These are phyloP conservation scores for Ceratocystis variospora DNA, from an alignment of 2,329 filamentous ascomycete species.

Conservation along the genomic window DNA sequence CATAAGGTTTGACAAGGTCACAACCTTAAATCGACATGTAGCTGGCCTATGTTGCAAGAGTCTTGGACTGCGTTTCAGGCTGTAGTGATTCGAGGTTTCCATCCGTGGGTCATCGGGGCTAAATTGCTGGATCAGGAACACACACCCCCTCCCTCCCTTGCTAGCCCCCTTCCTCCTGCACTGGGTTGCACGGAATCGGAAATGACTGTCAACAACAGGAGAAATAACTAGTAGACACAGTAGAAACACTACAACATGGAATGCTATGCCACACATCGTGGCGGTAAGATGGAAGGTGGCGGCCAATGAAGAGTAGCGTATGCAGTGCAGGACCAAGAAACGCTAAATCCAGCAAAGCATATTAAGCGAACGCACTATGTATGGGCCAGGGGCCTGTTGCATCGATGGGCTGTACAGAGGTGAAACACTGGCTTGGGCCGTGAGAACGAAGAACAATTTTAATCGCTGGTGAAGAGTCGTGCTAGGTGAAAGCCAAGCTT, in stretches of 20 bases:
- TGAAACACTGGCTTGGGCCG: background rate
- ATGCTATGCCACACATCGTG: too few relatives aligned
- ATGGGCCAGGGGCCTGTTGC: too few relatives aligned
- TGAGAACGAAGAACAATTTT: background rate
- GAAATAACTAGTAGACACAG: too few relatives aligned
- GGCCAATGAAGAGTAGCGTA: too few relatives aligned
- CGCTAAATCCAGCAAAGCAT: too few relatives aligned
- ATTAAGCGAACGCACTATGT: too few relatives aligned
- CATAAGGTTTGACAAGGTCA: background rate
- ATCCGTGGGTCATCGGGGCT: background rate
- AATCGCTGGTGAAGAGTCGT: background rate
- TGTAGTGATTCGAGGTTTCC: background rate
- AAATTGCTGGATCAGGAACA: background rate
- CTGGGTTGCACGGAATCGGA: background rate
- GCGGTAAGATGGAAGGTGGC: too few relatives aligned
- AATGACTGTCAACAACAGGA: background rate
- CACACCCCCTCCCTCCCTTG: background rate
- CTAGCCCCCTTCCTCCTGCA: background rate
- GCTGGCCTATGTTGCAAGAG: background rate
- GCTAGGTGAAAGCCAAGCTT: background rate
- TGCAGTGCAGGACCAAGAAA: too few relatives aligned
- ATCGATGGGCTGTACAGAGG: background rate
- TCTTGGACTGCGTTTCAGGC: conserved; percentile 1
- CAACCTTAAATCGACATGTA: background rate
- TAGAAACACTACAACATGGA: too few relatives aligned